Conservation (phyloP, 345 rosid genomes). For the Salix purpurea region DNA sequence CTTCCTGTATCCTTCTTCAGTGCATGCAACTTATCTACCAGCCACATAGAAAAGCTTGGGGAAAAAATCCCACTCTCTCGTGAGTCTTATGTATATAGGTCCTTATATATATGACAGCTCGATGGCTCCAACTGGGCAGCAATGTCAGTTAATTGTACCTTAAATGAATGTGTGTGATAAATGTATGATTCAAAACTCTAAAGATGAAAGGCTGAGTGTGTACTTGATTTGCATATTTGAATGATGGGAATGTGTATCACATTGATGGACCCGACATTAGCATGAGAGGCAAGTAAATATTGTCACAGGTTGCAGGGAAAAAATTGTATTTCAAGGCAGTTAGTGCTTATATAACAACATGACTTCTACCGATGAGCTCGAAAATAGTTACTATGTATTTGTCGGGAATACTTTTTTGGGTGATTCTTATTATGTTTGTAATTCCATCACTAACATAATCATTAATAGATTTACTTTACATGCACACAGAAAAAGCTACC, state of each 20-base stretch:
- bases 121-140: constrained; percentile 15
- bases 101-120: background rate
- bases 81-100: background rate
- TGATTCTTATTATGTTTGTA: too few species aligned
- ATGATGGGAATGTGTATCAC: background rate
- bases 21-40: constrained; percentile 34
- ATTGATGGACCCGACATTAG: constrained; percentile 6
- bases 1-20: constrained; percentile 12
- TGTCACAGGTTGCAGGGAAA: constrained; percentile 9
- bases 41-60: constrained; percentile 15
- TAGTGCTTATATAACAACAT: constrained; percentile 10
- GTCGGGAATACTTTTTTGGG: too few species aligned
- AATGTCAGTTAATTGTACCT: background rate
- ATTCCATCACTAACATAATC: too few species aligned
- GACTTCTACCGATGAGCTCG: background rate
- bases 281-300: constrained; percentile 1
- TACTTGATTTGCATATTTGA: constrained; percentile 1
- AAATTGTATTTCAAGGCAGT: constrained; percentile 5
- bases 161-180: background rate
- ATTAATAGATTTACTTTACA: background rate
- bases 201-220: constrained; percentile 9
- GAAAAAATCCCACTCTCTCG: background rate
- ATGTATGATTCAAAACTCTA: constrained; percentile 7
- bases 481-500: too few species aligned
- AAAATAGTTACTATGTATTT: too few species aligned